Evolutionary conservation across 768 basidiomycete genomes (phyloP).

Genomic region (Gautieria morchelliformis): DNA sequence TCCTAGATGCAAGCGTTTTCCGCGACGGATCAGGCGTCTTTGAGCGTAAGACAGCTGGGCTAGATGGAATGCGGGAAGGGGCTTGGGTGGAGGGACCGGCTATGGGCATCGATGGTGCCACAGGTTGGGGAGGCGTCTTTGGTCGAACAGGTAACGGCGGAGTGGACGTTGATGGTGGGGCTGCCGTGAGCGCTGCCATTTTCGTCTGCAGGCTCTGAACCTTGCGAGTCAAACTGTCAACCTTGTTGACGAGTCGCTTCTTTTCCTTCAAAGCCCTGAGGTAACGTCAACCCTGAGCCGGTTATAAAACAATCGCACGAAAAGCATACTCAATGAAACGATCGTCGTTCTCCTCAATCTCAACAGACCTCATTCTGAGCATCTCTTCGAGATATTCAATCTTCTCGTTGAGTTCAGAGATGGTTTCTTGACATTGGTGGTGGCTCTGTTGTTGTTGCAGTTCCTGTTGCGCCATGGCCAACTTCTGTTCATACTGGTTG

Average conservation of each 20-base stretch:
- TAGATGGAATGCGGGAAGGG: conserved; percentile 4
- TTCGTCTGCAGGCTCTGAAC: conserved; percentile 64
- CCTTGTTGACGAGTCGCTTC: conserved; percentile 62
- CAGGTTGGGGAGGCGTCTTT: conserved; percentile 43
- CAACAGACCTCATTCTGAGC: conserved; percentile 55
- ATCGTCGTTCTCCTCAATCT: conserved; percentile 83
- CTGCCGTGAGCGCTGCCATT: conserved; percentile 27
- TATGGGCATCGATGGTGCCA: neutral
- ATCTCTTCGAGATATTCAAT: conserved; percentile 71
- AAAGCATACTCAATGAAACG: conserved; percentile 63
- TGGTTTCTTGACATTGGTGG: conserved; percentile 43
- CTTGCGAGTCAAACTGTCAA: conserved; percentile 65
- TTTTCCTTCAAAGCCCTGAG: conserved; percentile 70
- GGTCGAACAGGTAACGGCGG: conserved; percentile 17
- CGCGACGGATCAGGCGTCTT: conserved; percentile 26
- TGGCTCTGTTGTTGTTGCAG: conserved; percentile 30
- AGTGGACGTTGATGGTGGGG: conserved; percentile 10
- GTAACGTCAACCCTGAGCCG: neutral
- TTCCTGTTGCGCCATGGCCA: conserved; percentile 48
- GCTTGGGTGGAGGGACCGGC: neutral
- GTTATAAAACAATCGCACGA: neutral
- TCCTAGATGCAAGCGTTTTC: conserved; percentile 37
- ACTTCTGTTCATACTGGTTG: conserved; percentile 59
- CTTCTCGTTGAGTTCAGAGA: conserved; percentile 56
- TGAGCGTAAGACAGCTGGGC: conserved; percentile 14